A percentile compares a stretch with the other conserved stretches of the same genome.
Conservation (phyloP, 768 basidiomycete genomes). For the Russula foetens region DNA sequence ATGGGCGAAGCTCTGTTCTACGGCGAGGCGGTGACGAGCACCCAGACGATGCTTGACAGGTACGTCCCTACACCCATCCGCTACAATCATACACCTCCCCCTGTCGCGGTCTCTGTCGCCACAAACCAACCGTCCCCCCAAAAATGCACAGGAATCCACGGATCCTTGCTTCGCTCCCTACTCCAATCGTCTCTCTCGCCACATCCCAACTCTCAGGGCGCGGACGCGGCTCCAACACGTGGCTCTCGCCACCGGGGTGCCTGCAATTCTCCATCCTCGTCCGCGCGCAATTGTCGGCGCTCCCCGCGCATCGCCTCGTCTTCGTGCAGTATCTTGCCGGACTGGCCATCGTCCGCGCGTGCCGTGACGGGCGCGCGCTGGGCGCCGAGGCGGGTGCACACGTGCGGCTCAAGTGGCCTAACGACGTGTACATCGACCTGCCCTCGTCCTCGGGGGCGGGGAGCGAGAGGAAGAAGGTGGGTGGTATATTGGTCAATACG, state of each 20-base stretch:
- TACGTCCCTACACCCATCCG: slow-evolving; percentile 36
- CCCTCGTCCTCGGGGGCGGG: slow-evolving; percentile 21
- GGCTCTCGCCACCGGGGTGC: slow-evolving; percentile 90
- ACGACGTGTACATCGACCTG: slow-evolving; percentile 79
- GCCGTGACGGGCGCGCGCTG: slow-evolving; percentile 50
- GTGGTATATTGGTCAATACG: slow-evolving; percentile 88
- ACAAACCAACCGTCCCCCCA: background rate
- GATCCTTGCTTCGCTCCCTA: slow-evolving; percentile 58
- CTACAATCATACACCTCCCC: background rate
- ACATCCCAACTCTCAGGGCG: slow-evolving; percentile 82
- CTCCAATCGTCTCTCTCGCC: slow-evolving; percentile 77
- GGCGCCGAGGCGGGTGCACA: slow-evolving; percentile 38
- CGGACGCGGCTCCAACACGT: slow-evolving; percentile 81
- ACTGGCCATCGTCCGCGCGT: slow-evolving; percentile 83
- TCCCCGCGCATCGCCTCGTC: slow-evolving; percentile 64
- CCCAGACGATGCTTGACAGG: slow-evolving; percentile 93
- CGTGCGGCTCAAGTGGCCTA: slow-evolving; percentile 92
- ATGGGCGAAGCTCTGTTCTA: slow-evolving; percentile 79
- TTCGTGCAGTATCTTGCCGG: slow-evolving; percentile 92
- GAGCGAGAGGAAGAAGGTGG: slow-evolving; percentile 63
- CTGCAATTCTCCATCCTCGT: slow-evolving; percentile 76
- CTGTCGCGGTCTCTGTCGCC: background rate
- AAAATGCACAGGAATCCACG: slow-evolving; percentile 61
- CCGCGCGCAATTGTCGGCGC: slow-evolving; percentile 35
- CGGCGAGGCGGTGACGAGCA: slow-evolving; percentile 85